Conservation (phyloP, 2,329 filamentous ascomycete species). For the Drechslera avenae region DNA sequence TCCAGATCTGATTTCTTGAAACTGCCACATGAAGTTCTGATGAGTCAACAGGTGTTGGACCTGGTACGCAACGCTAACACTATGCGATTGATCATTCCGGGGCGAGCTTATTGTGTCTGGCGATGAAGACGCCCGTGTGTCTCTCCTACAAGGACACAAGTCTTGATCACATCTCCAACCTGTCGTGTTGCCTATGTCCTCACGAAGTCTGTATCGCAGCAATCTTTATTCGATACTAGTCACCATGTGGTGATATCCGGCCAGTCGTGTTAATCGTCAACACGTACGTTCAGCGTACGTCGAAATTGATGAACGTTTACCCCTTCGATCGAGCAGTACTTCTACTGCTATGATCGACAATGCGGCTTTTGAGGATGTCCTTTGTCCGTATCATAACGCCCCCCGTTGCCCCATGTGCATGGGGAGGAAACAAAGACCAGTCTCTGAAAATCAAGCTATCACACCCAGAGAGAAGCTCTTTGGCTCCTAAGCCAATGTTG, state of each 20-base stretch:
- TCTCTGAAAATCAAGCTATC: slow-evolving; percentile 82
- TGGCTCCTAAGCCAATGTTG: slow-evolving; percentile 20
- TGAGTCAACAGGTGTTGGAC: slow-evolving; percentile 32
- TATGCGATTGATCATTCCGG: slow-evolving; percentile 16
- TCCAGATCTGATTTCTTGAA: slow-evolving; percentile 40
- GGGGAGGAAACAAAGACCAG: slow-evolving; percentile 94
- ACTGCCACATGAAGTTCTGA: slow-evolving; percentile 8
- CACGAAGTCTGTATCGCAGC: slow-evolving; percentile 59
- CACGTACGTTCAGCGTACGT: slow-evolving; percentile 57
- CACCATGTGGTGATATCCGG: slow-evolving; percentile 57
- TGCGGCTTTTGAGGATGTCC: slow-evolving; percentile 94
- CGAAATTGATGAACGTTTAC: slow-evolving; percentile 64
- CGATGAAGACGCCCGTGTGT: slow-evolving; percentile 57
- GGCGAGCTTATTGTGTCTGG: slow-evolving; percentile 8
- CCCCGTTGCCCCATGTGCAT: slow-evolving; percentile 55
- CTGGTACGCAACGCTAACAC: slow-evolving; percentile 32
- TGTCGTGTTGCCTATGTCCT: slow-evolving; percentile 42
- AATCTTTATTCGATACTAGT: slow-evolving; percentile 52
- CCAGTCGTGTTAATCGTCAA: slow-evolving; percentile 72
- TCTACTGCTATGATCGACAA: slow-evolving; percentile 46
- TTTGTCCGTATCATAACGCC: slow-evolving; percentile 81
- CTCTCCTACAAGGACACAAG: slow-evolving; percentile 51
- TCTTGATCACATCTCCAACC: slow-evolving; percentile 52
- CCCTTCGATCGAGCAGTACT: slow-evolving; percentile 36
- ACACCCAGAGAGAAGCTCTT: slow-evolving; percentile 72